Conservation (phyloP, 495 filamentous ascomycete species). For the Tuber borchii region DNA sequence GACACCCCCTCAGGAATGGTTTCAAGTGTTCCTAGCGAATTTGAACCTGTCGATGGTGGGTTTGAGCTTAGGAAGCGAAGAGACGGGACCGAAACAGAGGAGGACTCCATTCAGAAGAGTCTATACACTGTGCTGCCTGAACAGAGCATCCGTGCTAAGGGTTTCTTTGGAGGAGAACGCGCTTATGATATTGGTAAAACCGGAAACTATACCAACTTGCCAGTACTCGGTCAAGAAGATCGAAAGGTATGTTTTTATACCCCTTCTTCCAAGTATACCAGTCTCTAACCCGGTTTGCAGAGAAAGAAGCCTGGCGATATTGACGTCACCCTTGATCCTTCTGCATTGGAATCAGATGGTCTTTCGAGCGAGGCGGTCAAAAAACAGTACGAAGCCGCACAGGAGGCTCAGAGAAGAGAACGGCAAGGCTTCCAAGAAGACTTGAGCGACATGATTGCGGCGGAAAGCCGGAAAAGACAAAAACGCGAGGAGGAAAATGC, state of each 20-base stretch:
- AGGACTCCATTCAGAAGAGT: conserved; percentile 60
- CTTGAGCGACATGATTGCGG: conserved; percentile 91
- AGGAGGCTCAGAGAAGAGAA: conserved; percentile 63
- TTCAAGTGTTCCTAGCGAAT: conserved; percentile 71
- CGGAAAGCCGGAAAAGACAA: conserved; percentile 80
- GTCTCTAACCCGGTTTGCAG: conserved; percentile 47
- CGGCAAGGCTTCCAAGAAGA: conserved; percentile 83
- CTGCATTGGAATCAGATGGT: conserved; percentile 65
- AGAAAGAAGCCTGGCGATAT: conserved; percentile 93
- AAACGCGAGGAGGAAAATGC: conserved; percentile 73
- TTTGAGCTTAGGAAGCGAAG: conserved; percentile 86
- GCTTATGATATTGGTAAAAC: conserved; percentile 71
- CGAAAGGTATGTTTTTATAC: conserved; percentile 46
- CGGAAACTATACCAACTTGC: conserved; percentile 49
- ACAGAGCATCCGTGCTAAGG: conserved; percentile 69
- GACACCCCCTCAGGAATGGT: conserved; percentile 77
- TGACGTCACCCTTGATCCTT: conserved; percentile 82
- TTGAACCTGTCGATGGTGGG: conserved; percentile 66
- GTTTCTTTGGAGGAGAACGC: conserved; percentile 92
- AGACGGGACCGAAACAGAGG: conserved; percentile 82
- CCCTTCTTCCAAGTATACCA: neutral
- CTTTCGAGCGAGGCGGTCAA: conserved; percentile 61
- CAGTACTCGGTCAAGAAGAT: conserved; percentile 75
- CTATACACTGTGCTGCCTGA: conserved; percentile 90
- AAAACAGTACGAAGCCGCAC: conserved; percentile 69